Evolutionary conservation across 2,329 filamentous ascomycete species (phyloP).

Genomic region (Sphaceloma murrayae): DNA sequence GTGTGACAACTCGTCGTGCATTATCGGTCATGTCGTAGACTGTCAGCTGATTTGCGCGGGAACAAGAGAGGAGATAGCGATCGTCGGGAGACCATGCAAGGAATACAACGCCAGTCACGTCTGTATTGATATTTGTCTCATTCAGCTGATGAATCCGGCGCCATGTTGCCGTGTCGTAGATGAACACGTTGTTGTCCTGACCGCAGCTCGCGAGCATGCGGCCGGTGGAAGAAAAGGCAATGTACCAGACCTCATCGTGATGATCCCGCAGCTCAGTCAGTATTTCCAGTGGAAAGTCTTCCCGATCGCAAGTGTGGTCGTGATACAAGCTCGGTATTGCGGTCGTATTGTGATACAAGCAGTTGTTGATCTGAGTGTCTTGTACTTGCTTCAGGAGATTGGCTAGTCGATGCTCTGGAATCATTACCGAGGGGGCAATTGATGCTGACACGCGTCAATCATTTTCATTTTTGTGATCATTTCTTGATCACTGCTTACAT

Average conservation of each 20-base stretch:
- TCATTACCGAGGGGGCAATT: conserved; percentile 94
- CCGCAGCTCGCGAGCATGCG: conserved; percentile 73
- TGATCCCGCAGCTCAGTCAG: conserved; percentile 63
- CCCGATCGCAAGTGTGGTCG: conserved; percentile 74
- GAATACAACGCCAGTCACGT: conserved; percentile 56
- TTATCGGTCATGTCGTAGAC: conserved; percentile 25
- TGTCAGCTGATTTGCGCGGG: conserved; percentile 29
- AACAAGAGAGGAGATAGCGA: conserved; percentile 74
- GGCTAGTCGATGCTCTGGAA: conserved; percentile 81
- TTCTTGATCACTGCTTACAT: conserved; percentile 56
- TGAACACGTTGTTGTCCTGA: conserved; percentile 61
- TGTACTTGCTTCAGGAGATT: conserved; percentile 76
- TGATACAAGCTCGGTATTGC: conserved; percentile 74
- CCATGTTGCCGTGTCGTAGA: conserved; percentile 72
- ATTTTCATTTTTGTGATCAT: no score
- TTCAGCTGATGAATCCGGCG: conserved; percentile 51
- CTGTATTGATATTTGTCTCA: conserved; percentile 45
- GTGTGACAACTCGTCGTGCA: conserved; percentile 49
- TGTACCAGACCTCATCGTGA: conserved; percentile 78
- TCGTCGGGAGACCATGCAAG: conserved; percentile 90
- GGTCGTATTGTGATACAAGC: conserved; percentile 78
- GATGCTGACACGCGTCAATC: no score
- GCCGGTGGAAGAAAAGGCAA: conserved; percentile 84
- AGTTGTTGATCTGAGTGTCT: conserved; percentile 68
- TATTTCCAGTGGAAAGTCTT: conserved; percentile 66